Percentiles rank a stretch among this genome's conserved stretches.
Evolutionary conservation across 768 basidiomycete species (phyloP).

Genomic region (Termitomyces sp.): DNA sequence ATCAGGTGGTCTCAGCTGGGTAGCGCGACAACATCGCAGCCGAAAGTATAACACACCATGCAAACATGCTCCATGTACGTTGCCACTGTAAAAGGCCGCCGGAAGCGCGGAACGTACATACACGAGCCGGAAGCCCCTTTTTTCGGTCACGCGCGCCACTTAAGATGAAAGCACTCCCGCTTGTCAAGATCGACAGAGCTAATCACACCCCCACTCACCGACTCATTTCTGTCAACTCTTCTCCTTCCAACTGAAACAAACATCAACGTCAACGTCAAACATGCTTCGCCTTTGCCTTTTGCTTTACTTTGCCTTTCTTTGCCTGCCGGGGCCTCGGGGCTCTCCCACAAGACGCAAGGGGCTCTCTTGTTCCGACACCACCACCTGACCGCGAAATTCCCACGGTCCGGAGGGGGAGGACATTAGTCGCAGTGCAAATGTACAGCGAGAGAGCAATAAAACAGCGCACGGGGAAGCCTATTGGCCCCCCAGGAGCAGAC

Average conservation of each 20-base stretch:
- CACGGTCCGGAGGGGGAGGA: too few species aligned
- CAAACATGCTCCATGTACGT: background rate
- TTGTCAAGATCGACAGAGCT: constrained; percentile 1
- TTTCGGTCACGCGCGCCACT: background rate
- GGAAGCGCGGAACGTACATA: background rate
- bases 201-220: background rate
- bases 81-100: background rate
- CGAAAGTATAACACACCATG: background rate
- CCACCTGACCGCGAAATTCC: too few species aligned
- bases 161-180: background rate
- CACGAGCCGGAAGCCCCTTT: background rate
- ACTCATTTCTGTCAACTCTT: background rate
- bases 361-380: too few species aligned
- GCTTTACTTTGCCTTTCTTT: background rate
- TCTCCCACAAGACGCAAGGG: background rate
- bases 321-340: background rate
- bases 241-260: background rate
- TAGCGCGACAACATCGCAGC: background rate
- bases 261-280: constrained; percentile 1
- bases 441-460: too few species aligned
- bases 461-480: too few species aligned
- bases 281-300: background rate
- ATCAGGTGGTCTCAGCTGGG: background rate
- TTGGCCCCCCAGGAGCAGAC: too few species aligned
- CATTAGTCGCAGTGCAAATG: too few species aligned